Conservation (phyloP, 1,284 basidiomycete species). For the Puccinia horiana region DNA sequence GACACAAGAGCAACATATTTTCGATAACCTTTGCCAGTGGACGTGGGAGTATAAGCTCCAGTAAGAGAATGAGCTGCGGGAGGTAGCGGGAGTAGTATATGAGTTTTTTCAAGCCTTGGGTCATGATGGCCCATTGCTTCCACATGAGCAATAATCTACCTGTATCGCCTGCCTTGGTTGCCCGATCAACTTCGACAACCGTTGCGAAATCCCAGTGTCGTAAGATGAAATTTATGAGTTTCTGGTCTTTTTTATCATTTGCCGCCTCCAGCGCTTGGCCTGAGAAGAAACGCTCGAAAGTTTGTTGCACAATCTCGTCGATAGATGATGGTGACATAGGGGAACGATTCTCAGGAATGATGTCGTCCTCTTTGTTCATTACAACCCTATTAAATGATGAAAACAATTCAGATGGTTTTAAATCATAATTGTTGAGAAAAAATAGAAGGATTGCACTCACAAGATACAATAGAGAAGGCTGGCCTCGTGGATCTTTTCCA, state of each 20-base stretch:
- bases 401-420: neutral
- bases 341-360: neutral
- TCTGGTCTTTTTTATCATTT: neutral
- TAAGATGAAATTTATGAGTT: neutral
- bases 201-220: constrained; percentile 10
- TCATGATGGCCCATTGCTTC: constrained; percentile 17
- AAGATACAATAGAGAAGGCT: constrained; percentile 5
- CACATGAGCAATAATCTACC: neutral
- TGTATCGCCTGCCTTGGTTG: constrained; percentile 2
- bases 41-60: neutral
- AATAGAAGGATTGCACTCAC: constrained; percentile 7
- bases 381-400: neutral
- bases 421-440: neutral
- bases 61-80: neutral
- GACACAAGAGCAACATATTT: constrained; percentile 5
- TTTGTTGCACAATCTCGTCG: neutral
- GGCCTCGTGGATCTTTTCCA: constrained; percentile 8
- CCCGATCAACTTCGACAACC: constrained; percentile 10
- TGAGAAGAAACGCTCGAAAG: neutral
- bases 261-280: neutral
- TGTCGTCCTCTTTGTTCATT: neutral
- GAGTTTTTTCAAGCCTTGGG: constrained; percentile 19
- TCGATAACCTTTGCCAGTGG: constrained; percentile 8
- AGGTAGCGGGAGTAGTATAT: constrained; percentile 18
- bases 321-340: neutral